Percentiles rank a stretch among this genome's conserved stretches.
These are phyloP conservation scores for Parastagonospora avenae DNA, from an alignment of 2,329 filamentous ascomycete genomes.

Conservation along the genomic window DNA sequence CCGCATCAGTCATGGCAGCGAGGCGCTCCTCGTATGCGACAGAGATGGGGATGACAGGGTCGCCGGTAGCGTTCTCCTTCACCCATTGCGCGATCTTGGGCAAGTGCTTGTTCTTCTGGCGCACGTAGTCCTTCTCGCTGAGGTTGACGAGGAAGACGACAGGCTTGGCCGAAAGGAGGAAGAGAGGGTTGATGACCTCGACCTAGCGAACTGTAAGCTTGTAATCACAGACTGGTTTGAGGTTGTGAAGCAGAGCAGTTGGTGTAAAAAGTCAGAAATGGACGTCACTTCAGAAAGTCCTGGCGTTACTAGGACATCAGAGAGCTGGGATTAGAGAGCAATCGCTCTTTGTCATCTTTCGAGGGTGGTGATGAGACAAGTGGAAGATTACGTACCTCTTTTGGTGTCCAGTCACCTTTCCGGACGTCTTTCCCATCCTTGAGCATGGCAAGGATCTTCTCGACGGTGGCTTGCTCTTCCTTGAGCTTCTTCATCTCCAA, in stretches of 20 bases:
- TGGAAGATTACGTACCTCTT: slow-evolving; percentile 76
- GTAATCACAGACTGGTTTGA: slow-evolving; percentile 4
- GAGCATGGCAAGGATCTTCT: slow-evolving; percentile 83
- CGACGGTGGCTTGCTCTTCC: slow-evolving; percentile 91
- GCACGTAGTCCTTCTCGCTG: slow-evolving; percentile 94
- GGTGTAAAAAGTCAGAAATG: slow-evolving; percentile 64
- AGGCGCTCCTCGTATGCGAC: slow-evolving; percentile 92
- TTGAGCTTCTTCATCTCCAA: slow-evolving; percentile 97
- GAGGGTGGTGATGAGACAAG: slow-evolving; percentile 42
- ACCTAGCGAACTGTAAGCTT: slow-evolving; percentile 64
- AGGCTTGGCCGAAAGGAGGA: slow-evolving; percentile 94
- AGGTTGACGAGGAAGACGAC: slow-evolving; percentile 97
- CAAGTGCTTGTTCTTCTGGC: slow-evolving; percentile 99
- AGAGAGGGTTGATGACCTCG: slow-evolving; percentile 95
- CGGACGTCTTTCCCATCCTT: slow-evolving; percentile 91
- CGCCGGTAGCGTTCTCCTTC: slow-evolving; percentile 84
- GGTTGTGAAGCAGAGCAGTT: slow-evolving; percentile 4
- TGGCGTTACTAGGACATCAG: slow-evolving; percentile 85
- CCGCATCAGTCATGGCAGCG: slow-evolving; percentile 77
- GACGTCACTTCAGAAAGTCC: slow-evolving; percentile 88
- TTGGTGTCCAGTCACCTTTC: slow-evolving; percentile 85
- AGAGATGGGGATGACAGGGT: slow-evolving; percentile 92
- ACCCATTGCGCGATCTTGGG: slow-evolving; percentile 94
- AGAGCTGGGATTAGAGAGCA: slow-evolving; percentile 99
- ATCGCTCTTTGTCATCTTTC: slow-evolving; percentile 98